These are phyloP conservation scores for Eucalyptus cloeziana DNA, from an alignment of 345 rosid species.

Conservation along the genomic window DNA sequence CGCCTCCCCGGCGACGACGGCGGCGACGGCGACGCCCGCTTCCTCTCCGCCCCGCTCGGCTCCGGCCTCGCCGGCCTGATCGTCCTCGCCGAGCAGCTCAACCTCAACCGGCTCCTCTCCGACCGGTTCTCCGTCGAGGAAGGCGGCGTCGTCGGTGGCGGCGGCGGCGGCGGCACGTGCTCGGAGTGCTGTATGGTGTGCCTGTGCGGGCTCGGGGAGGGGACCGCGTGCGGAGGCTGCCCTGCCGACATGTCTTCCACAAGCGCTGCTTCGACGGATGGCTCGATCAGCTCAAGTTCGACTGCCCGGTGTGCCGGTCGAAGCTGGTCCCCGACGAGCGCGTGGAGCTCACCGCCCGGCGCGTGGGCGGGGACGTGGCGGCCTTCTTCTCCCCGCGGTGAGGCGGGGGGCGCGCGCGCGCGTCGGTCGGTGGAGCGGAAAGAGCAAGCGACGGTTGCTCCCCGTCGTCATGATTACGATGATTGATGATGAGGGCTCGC, in stretches of 20 bases:
- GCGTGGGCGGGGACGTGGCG: constrained; percentile 42
- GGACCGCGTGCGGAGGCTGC: constrained; percentile 63
- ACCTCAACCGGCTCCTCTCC: constrained; percentile 36
- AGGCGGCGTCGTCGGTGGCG: background rate
- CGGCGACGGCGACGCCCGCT: background rate
- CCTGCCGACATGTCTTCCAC: constrained; percentile 82
- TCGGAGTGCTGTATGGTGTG: constrained; percentile 52
- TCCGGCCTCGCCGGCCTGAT: constrained; percentile 41
- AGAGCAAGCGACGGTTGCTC: background rate
- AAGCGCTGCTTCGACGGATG: constrained; percentile 75
- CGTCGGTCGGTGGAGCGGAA: background rate
- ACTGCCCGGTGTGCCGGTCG: constrained; percentile 66
- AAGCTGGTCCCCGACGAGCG: constrained; percentile 29
- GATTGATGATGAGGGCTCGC: background rate
- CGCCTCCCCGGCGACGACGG: background rate
- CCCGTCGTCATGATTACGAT: background rate
- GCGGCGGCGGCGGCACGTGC: background rate
- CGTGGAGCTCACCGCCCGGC: constrained; percentile 33
- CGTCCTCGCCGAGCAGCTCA: constrained; percentile 64
- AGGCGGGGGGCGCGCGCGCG: background rate
- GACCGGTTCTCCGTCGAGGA: constrained; percentile 10
- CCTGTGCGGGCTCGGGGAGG: constrained; percentile 45
- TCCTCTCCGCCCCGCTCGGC: constrained; percentile 5
- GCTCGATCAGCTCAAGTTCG: constrained; percentile 60
- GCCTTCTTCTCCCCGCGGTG: constrained; percentile 33